Percentiles rank a stretch among this genome's conserved stretches.
phyloP scores from a whole-genome alignment of 441 rosid species.

The Arabidopsis lyrata region DNA sequence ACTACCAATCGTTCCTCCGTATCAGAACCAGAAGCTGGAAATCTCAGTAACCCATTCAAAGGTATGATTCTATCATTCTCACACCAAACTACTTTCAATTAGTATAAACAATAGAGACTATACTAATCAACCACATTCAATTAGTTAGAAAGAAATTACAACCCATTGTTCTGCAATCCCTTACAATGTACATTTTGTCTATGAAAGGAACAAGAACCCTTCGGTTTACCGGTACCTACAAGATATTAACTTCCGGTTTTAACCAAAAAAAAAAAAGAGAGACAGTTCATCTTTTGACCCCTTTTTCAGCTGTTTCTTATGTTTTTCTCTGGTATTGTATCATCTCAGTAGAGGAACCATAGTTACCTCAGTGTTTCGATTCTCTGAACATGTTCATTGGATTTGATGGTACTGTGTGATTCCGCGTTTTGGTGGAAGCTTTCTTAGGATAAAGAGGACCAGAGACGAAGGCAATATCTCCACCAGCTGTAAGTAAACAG shows the following conservation, averaged over 20 bases:
- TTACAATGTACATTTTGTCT: slow-evolving; percentile 40
- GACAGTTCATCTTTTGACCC: background rate
- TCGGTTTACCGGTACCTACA: slow-evolving; percentile 21
- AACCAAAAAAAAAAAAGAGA: background rate
- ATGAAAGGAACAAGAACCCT: slow-evolving; percentile 19
- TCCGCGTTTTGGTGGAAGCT: slow-evolving; percentile 90
- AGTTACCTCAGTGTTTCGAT: slow-evolving; percentile 11
- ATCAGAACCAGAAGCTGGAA: background rate
- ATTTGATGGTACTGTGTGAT: slow-evolving; percentile 83
- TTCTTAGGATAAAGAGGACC: slow-evolving; percentile 87
- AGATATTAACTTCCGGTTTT: slow-evolving; percentile 23
- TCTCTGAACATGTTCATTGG: slow-evolving; percentile 46
- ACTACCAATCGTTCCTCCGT: background rate
- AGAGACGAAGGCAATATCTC: slow-evolving; percentile 87
- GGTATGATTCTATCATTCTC: slow-evolving; percentile 15
- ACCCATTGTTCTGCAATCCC: slow-evolving; percentile 15
- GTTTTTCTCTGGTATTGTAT: background rate
- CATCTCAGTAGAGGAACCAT: background rate
- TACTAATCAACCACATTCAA: slow-evolving; percentile 26
- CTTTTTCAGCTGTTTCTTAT: slow-evolving; percentile 9
- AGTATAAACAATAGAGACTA: slow-evolving; percentile 13
- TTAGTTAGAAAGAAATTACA: slow-evolving; percentile 24
- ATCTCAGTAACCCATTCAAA: background rate
- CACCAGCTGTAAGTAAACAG: slow-evolving; percentile 64
- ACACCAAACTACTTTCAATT: slow-evolving; percentile 5